Evolutionary conservation across 345 rosid genomes (phyloP).

Genomic region (Cardiospermum halicacabum): DNA sequence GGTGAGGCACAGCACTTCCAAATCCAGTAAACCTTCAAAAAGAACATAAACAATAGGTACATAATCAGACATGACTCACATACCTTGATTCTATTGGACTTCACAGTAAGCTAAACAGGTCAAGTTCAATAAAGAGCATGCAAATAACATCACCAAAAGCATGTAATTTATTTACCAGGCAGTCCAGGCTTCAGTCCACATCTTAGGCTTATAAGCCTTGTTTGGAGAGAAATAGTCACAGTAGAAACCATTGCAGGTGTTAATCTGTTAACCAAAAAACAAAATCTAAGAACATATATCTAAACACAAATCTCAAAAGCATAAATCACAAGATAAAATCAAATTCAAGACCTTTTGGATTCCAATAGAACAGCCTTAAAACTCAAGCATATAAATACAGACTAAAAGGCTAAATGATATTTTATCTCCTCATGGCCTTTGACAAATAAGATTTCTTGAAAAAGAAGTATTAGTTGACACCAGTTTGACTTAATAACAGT

Average conservation of each 20-base stretch:
- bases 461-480: slow-evolving; percentile 2
- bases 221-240: slow-evolving; percentile 96
- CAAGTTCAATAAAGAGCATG: slow-evolving; percentile 3
- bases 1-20: slow-evolving; percentile 89
- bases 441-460: not conserved
- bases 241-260: slow-evolving; percentile 96
- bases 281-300: not conserved
- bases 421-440: slow-evolving; percentile 5
- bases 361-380: not conserved
- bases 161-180: slow-evolving; percentile 84
- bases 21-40: slow-evolving; percentile 81
- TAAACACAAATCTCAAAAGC: not conserved
- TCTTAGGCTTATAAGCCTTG: slow-evolving; percentile 91
- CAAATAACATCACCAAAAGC: not conserved
- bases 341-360: slow-evolving; percentile 4
- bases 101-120: slow-evolving; percentile 1
- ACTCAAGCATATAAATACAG: not conserved
- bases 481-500: slow-evolving; percentile 14
- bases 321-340: not conserved
- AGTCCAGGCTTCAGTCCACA: slow-evolving; percentile 99
- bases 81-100: not conserved
- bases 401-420: slow-evolving; percentile 6
- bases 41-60: slow-evolving; percentile 7
- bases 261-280: slow-evolving; percentile 48
- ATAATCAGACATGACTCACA: slow-evolving; percentile 10